Percentiles rank a stretch among this genome's conserved stretches.
These are phyloP conservation scores for Blastomyces emzantsi DNA, from an alignment of 2,329 filamentous ascomycete species.

Conservation along the genomic window DNA sequence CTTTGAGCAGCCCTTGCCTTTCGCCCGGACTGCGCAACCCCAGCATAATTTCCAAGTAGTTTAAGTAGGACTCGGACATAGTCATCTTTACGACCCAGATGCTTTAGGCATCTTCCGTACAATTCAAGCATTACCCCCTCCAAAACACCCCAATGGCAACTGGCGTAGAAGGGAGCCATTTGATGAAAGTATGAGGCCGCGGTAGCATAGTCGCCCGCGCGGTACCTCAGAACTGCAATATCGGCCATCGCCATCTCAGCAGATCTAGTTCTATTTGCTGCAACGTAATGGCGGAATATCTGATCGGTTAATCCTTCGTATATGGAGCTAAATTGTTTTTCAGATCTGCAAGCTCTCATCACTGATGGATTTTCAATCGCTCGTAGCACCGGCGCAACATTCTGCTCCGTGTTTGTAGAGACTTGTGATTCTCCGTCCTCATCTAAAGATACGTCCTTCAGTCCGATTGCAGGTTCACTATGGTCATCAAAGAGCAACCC, in stretches of 20 bases:
- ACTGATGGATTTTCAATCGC: conserved; percentile 52
- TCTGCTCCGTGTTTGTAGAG: not conserved
- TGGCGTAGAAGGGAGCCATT: conserved; percentile 69
- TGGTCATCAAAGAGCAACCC: conserved; percentile 32
- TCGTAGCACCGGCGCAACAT: conserved; percentile 15
- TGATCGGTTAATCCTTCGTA: conserved; percentile 76
- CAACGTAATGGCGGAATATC: conserved; percentile 70
- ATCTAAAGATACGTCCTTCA: conserved; percentile 31
- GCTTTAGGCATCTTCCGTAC: conserved; percentile 72
- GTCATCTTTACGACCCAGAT: conserved; percentile 66
- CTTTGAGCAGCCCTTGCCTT: conserved; percentile 19
- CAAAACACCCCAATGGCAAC: conserved; percentile 66
- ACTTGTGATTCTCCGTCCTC: conserved; percentile 23
- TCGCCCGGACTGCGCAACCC: conserved; percentile 27
- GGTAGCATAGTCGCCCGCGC: conserved; percentile 60
- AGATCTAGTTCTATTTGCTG: conserved; percentile 68
- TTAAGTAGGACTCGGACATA: conserved; percentile 68
- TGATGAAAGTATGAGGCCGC: conserved; percentile 71
- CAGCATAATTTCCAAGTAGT: conserved; percentile 41
- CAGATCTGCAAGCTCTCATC: conserved; percentile 51
- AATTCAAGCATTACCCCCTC: conserved; percentile 79
- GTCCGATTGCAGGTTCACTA: conserved; percentile 20
- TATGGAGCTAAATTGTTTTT: conserved; percentile 55
- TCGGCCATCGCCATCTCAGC: conserved; percentile 73
- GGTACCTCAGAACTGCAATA: conserved; percentile 73